A percentile compares a stretch with the other conserved stretches of the same genome.
These are phyloP conservation scores for Leccinum ochraceum DNA, from an alignment of 768 basidiomycete species.

Conservation along the genomic window DNA sequence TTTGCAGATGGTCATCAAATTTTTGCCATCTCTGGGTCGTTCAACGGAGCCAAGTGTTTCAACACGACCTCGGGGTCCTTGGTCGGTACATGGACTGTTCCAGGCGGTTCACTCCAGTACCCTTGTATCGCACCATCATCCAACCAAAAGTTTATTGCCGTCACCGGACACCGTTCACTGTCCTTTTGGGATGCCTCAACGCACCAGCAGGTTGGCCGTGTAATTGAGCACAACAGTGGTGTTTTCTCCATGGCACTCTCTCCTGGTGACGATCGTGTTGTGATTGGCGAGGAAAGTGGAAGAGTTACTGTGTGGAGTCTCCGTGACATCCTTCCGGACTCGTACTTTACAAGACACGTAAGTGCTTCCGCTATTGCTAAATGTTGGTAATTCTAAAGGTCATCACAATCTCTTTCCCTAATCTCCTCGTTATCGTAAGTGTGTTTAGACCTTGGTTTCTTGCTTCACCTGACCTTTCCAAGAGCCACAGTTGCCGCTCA, in stretches of 20 bases:
- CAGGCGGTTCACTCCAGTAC: neutral
- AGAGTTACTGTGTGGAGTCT: neutral
- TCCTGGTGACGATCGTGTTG: no score
- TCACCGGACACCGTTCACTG: neutral
- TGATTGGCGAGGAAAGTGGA: neutral
- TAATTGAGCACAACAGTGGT: neutral
- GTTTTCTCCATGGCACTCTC: neutral
- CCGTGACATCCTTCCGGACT: neutral
- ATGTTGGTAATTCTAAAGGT: neutral
- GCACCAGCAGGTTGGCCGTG: neutral
- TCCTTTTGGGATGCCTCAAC: neutral
- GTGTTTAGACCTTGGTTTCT: rapidly evolving
- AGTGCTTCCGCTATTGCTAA: neutral
- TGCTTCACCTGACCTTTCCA: neutral
- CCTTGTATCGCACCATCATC: neutral
- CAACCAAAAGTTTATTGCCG: neutral
- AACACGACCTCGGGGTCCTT: neutral
- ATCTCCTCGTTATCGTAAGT: neutral
- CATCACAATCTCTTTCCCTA: no score
- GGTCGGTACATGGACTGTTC: neutral
- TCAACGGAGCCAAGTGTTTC: neutral
- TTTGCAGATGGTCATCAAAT: neutral
- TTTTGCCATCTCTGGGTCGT: neutral
- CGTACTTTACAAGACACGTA: slow-evolving; percentile 1
- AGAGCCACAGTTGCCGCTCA: neutral